Evolutionary conservation across 306 rosid species (phyloP).

Genomic region (Benincasa hispida): DNA sequence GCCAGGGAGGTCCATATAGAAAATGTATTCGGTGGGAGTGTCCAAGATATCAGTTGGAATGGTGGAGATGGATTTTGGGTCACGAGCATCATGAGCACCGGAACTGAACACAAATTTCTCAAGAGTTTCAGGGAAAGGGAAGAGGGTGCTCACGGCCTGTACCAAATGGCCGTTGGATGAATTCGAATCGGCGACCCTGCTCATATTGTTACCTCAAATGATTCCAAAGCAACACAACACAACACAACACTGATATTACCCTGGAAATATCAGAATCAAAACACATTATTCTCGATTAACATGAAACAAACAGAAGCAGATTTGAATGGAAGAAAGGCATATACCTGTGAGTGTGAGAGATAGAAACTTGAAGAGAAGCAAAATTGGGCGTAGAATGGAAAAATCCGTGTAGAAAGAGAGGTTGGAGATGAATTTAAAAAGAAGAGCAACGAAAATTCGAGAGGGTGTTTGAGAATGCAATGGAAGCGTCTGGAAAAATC

Average conservation of each 20-base stretch:
- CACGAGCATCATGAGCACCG: neutral
- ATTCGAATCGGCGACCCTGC: neutral
- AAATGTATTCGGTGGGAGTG: neutral
- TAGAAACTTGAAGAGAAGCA: neutral
- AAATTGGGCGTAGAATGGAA: neutral
- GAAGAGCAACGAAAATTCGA: constrained; percentile 24
- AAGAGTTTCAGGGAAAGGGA: neutral
- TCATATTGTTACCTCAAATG: neutral
- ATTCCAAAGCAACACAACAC: neutral
- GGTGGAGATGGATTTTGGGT: neutral
- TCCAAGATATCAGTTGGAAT: constrained; percentile 6
- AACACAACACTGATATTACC: too few species aligned
- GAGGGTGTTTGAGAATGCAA: neutral
- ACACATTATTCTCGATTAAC: neutral
- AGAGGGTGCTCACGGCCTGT: neutral
- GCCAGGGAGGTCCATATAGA: constrained; percentile 7
- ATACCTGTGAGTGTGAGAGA: neutral
- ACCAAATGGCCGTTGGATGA: neutral
- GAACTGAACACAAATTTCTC: neutral
- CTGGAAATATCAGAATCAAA: neutral
- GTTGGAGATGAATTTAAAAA: neutral
- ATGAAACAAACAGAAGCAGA: neutral
- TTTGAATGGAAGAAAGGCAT: neutral
- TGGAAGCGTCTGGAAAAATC: constrained; percentile 30
- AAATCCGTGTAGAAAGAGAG: neutral